These are phyloP conservation scores for Candida khao-thaluensis DNA, from an alignment of 805 yeast species.

Conservation along the genomic window DNA sequence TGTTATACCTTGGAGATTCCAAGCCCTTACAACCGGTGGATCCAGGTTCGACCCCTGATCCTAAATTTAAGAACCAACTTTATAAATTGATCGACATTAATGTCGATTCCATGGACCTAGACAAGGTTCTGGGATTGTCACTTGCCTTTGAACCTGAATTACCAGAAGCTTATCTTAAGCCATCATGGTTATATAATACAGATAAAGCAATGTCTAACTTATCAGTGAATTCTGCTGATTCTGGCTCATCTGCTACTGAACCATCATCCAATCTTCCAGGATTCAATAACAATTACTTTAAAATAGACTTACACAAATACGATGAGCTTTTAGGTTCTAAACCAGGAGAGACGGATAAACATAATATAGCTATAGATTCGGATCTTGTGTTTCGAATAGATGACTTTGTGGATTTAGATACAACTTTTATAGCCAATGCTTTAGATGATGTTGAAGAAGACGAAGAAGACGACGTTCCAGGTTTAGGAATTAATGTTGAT, in stretches of 20 bases:
- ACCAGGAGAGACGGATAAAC: conserved; percentile 17
- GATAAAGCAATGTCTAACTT: conserved; percentile 18
- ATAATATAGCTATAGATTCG: conserved; percentile 27
- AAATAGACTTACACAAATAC: conserved; percentile 32
- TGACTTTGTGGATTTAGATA: conserved; percentile 34
- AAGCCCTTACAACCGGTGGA: conserved; percentile 16
- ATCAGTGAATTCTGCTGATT: conserved; percentile 26
- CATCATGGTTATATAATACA: conserved; percentile 1
- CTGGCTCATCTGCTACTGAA: conserved; percentile 18
- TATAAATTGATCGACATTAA: conserved; percentile 45
- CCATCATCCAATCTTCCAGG: conserved; percentile 28
- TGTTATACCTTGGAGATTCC: conserved; percentile 36
- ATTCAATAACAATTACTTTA: conserved; percentile 37
- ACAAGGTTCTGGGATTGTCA: conserved; percentile 62
- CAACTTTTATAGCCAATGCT: conserved; percentile 12
- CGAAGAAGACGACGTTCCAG: conserved; percentile 36
- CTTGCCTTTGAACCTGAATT: conserved; percentile 61
- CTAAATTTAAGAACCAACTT: conserved; percentile 39
- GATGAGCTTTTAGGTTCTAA: conserved; percentile 25
- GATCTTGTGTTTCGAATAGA: conserved; percentile 37
- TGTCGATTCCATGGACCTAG: conserved; percentile 47
- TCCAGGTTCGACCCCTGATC: conserved; percentile 1
- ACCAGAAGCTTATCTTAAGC: conserved; percentile 35
- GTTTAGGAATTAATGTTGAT: conserved; percentile 44
- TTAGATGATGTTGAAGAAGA: conserved; percentile 31